Evolutionary conservation across 2,329 filamentous ascomycete genomes (phyloP).

Genomic region (Alternaria solani): DNA sequence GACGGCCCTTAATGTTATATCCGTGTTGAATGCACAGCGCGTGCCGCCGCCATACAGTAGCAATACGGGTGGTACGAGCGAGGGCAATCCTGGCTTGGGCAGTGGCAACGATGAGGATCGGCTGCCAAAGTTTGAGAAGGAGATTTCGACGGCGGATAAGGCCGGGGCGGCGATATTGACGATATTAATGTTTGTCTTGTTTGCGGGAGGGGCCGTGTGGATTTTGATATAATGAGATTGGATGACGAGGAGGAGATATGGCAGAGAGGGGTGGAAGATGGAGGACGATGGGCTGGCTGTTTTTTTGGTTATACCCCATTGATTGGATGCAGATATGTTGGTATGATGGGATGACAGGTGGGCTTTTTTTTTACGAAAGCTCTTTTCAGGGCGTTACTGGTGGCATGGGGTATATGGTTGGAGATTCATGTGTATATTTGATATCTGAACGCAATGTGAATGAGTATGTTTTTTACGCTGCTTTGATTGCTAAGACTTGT

Average conservation of each 20-base stretch:
- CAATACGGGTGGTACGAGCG: constrained; percentile 60
- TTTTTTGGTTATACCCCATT: constrained; percentile 2
- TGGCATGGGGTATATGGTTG: background rate
- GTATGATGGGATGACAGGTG: background rate
- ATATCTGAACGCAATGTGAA: background rate
- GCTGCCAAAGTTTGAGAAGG: constrained; percentile 26
- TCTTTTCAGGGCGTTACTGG: background rate
- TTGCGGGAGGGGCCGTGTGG: constrained; percentile 5
- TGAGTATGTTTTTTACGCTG: background rate
- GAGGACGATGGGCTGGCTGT: background rate
- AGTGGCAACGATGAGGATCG: constrained; percentile 35
- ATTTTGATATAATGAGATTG: constrained; percentile 1
- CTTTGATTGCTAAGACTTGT: no score
- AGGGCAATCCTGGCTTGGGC: constrained; percentile 55
- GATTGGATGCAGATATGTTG: background rate
- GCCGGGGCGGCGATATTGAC: constrained; percentile 56
- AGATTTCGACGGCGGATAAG: constrained; percentile 50
- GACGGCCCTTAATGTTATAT: constrained; percentile 63
- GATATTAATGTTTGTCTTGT: constrained; percentile 32
- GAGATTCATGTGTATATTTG: constrained; percentile 4
- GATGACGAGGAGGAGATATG: no score
- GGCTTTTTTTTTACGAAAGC: background rate
- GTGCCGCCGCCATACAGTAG: constrained; percentile 56
- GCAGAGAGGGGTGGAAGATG: background rate
- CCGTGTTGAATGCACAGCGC: constrained; percentile 52